Evolutionary conservation across 768 basidiomycete species (phyloP).

Genomic region (Russula sp.): DNA sequence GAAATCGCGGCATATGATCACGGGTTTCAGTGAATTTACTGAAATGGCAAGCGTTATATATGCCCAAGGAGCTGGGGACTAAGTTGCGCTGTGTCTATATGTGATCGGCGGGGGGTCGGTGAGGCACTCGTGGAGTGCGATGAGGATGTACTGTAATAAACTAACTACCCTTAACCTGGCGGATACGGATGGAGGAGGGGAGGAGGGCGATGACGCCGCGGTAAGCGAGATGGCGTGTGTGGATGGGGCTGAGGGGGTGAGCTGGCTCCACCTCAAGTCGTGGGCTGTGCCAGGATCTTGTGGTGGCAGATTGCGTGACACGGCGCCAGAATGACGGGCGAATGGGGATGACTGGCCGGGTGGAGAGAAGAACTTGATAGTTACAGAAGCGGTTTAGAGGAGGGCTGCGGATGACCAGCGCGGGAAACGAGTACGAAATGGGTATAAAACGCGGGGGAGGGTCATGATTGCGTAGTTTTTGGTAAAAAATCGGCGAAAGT

Average conservation of each 20-base stretch:
- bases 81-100: not conserved
- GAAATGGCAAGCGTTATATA: not conserved
- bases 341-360: not conserved
- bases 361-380: not conserved
- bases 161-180: not conserved
- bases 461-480: too few species aligned
- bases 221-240: not conserved
- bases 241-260: not conserved
- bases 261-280: not conserved
- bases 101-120: not conserved
- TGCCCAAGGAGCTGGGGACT: not conserved
- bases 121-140: not conserved
- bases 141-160: not conserved
- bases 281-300: too few species aligned
- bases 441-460: not conserved
- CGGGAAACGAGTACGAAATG: not conserved
- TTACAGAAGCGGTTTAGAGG: slow-evolving; percentile 5
- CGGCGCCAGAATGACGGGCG: not conserved
- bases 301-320: slow-evolving; percentile 7
- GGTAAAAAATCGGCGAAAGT: not conserved
- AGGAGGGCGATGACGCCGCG: not conserved
- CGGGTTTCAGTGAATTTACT: not conserved
- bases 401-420: not conserved
- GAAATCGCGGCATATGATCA: not conserved
- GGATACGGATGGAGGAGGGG: not conserved